Conservation (phyloP, 192 early-diverging fungal genomes). For the Piromyces finnis region DNA sequence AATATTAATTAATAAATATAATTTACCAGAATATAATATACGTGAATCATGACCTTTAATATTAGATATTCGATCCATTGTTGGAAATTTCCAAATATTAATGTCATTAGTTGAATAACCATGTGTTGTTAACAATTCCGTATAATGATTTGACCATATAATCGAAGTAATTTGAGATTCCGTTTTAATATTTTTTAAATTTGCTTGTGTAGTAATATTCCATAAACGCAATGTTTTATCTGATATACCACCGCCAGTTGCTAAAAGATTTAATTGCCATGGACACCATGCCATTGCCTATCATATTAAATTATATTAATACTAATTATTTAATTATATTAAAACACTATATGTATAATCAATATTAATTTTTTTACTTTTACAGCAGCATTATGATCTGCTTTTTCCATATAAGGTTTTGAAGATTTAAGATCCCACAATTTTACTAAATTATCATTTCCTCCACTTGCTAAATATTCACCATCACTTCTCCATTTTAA, state of each 20-base stretch:
- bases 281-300: not conserved
- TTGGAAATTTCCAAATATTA: constrained; percentile 30
- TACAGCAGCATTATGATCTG: not conserved
- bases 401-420: not conserved
- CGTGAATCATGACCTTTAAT: constrained; percentile 27
- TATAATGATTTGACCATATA: constrained; percentile 30
- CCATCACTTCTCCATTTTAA: not conserved
- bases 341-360: too few relatives aligned
- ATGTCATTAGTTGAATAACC: constrained; percentile 30
- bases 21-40: constrained; percentile 8
- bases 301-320: too few relatives aligned
- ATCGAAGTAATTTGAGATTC: constrained; percentile 37
- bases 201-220: constrained; percentile 20
- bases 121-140: constrained; percentile 29
- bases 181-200: constrained; percentile 16
- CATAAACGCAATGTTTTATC: constrained; percentile 33
- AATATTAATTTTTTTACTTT: not conserved
- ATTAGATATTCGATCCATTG: constrained; percentile 20
- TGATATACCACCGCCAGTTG: constrained; percentile 29
- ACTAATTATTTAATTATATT: too few relatives aligned
- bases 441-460: not conserved
- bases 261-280: constrained; percentile 17
- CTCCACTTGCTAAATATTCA: not conserved
- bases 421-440: not conserved
- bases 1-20: too few relatives aligned